A percentile compares a stretch with the other conserved stretches of the same genome.
Evolutionary conservation across 495 filamentous ascomycete genomes (phyloP).

Genomic region (Rostrohypoxylon terebratum): DNA sequence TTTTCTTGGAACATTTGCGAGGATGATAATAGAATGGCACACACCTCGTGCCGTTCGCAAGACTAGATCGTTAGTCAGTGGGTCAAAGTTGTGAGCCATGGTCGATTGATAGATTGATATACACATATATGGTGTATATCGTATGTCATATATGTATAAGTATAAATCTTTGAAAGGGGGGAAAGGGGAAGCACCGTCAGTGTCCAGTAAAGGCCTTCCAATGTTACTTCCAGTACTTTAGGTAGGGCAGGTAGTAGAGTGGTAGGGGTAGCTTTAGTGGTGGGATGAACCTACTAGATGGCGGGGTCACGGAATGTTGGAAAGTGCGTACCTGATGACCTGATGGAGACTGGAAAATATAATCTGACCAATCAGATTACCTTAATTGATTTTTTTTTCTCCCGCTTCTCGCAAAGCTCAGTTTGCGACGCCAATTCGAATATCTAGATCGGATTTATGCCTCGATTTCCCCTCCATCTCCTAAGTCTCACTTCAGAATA

Average conservation of each 20-base stretch:
- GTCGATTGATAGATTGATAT: constrained; percentile 7
- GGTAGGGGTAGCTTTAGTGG: constrained; percentile 11
- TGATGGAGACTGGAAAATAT: constrained; percentile 4
- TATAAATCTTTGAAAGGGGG: background rate
- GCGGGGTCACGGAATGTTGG: constrained; percentile 4
- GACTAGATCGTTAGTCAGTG: constrained; percentile 90
- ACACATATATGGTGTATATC: constrained; percentile 8
- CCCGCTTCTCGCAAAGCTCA: constrained; percentile 7
- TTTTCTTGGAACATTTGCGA: constrained; percentile 30
- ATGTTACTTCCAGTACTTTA: background rate
- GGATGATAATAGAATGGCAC: constrained; percentile 32
- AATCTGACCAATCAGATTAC: constrained; percentile 17
- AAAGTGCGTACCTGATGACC: background rate
- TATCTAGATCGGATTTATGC: no score
- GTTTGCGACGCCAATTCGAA: constrained; percentile 24
- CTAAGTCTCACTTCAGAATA: background rate
- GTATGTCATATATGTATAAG: background rate
- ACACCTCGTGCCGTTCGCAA: constrained; percentile 88
- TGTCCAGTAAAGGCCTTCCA: no score
- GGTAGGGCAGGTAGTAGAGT: background rate
- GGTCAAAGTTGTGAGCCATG: constrained; percentile 76
- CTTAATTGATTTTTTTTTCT: constrained; percentile 19
- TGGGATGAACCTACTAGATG: constrained; percentile 45
- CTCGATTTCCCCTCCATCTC: background rate
- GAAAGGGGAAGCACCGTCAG: no score